Evolutionary conservation across 116 monocot species (phyloP), one percentile per base, ranked within the genome.

Genomic region (Thalassia testudinum): DNA sequence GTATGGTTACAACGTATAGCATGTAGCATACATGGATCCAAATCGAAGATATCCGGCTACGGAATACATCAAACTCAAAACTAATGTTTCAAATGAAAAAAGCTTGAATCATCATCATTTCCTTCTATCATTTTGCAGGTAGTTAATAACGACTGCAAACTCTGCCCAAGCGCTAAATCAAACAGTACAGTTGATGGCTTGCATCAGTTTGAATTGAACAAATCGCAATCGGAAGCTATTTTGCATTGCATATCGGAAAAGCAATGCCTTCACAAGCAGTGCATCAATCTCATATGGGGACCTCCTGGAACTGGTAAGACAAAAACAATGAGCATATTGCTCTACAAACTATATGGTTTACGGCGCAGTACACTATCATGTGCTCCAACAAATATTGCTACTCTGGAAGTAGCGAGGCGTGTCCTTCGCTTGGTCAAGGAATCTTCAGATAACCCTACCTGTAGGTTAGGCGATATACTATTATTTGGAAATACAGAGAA

Each of bases 291-390:
- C 12, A 77, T 89, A 7, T 89, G 88, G 88, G 88, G 88, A 0
- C 83, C 88, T 1, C 88, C 88, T 1, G 88, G 88, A 0, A 88
- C 88, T 0, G 83, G 79, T 7, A 88, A 88, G 56, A 88, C 83
- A 0, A 88, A 79, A 57, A 79, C 74, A 14, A 40, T 72, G 16
- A 48, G 62, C n/a, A 27, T 25, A 0, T 22, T 88, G 25, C 13
- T 89, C 21, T 64, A 48, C 21, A 19, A 27, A 0, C 60, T 87
- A 21, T 7, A 45, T 7, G 26, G 24, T 24, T 44, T 27, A 45
- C 56, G 59, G 24, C 57, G 52, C 68, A 65, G 72, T 24, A 62
- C 65, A 7, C 29, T 85, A 24, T 44, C 70, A 1, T 80, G 80
- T 24, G 67, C 80, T 1, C 80, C 85, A 1, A 85, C 85, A 19